phyloP scores from a whole-genome alignment of 768 basidiomycete genomes.

The Lentinula detonsa region DNA sequence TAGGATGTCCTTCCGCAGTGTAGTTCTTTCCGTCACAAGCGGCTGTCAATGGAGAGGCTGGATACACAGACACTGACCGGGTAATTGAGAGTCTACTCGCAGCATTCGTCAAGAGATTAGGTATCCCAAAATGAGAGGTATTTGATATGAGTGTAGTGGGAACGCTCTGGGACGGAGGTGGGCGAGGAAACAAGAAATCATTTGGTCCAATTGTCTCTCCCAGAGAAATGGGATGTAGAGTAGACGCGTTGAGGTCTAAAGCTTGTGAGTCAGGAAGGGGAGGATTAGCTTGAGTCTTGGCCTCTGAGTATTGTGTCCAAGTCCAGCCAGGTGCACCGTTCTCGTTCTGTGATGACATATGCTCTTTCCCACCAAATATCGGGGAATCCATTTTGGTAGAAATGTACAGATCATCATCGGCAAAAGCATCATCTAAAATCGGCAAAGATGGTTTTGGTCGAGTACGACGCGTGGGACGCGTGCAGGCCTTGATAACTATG shows the following conservation, averaged over 20 bases:
- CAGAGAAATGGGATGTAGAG: neutral
- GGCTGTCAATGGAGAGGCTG: slow-evolving; percentile 24
- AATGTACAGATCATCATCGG: slow-evolving; percentile 37
- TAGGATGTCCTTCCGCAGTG: slow-evolving; percentile 35
- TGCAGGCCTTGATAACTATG: slow-evolving; percentile 40
- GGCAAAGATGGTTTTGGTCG: slow-evolving; percentile 72
- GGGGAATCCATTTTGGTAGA: slow-evolving; percentile 50
- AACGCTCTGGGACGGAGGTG: slow-evolving; percentile 2
- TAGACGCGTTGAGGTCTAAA: neutral
- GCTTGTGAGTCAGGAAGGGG: neutral
- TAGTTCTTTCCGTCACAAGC: slow-evolving; percentile 24
- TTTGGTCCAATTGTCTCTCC: neutral
- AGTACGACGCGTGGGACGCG: slow-evolving; percentile 43
- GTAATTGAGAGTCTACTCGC: slow-evolving; percentile 33
- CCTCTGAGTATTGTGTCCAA: slow-evolving; percentile 49
- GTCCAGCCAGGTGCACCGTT: slow-evolving; percentile 44
- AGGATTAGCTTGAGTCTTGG: slow-evolving; percentile 9
- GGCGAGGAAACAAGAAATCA: slow-evolving; percentile 3
- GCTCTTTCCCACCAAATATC: slow-evolving; percentile 73
- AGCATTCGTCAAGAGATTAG: slow-evolving; percentile 5
- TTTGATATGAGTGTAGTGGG: slow-evolving; percentile 1
- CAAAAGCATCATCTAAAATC: slow-evolving; percentile 52
- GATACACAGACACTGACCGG: slow-evolving; percentile 43
- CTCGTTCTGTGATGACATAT: slow-evolving; percentile 38
- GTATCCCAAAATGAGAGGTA: neutral